These are phyloP conservation scores for Crataegus laevigata DNA, from an alignment of 306 rosid species.

Conservation along the genomic window DNA sequence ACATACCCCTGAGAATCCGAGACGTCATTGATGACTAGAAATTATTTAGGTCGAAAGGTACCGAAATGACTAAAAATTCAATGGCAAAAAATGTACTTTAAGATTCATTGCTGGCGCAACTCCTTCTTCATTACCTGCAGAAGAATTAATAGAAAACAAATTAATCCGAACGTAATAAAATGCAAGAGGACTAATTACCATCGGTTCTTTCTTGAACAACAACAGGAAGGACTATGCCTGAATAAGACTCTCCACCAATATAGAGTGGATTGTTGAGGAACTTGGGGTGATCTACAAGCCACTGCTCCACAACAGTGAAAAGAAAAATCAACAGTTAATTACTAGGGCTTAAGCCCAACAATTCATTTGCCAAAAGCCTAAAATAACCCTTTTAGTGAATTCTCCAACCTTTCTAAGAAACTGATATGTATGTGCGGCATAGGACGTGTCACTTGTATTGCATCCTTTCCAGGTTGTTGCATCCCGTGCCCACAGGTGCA, in stretches of 20 bases:
- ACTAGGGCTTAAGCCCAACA: neutral
- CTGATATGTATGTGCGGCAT: neutral
- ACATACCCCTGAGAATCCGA: constrained; percentile 6
- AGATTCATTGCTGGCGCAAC: neutral
- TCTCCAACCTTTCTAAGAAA: constrained; percentile 1
- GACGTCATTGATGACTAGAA: neutral
- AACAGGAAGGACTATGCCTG: constrained; percentile 21
- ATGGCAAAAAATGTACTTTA: neutral
- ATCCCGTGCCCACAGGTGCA: constrained; percentile 24
- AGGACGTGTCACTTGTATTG: neutral
- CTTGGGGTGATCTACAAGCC: constrained; percentile 4
- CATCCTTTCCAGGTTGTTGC: constrained; percentile 9
- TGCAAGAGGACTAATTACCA: constrained; percentile 6
- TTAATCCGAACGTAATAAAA: neutral
- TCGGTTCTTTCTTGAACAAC: constrained; percentile 9
- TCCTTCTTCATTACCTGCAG: constrained; percentile 1
- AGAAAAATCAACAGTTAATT: too few species aligned
- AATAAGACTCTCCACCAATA: constrained; percentile 27
- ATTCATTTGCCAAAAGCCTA: too few species aligned
- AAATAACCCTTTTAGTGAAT: too few species aligned
- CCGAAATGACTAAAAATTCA: neutral
- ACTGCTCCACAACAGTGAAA: neutral
- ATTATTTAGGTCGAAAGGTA: too few species aligned
- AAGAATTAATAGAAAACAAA: too few species aligned
- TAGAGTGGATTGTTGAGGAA: constrained; percentile 19